These are phyloP conservation scores for Gossypium aridum DNA, from an alignment of 441 rosid species.

Conservation along the genomic window DNA sequence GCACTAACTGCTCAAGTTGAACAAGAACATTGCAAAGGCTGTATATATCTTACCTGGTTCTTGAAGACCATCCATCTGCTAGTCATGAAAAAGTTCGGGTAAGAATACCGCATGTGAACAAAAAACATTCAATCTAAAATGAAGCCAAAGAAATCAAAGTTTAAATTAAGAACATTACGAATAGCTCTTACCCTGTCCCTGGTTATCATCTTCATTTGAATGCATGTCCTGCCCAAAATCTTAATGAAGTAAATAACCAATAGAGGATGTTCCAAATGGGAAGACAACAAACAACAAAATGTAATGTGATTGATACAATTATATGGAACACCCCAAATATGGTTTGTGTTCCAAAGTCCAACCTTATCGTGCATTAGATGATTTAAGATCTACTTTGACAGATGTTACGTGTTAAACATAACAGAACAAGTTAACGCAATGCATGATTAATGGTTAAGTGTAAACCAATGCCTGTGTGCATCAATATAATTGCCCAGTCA, in stretches of 20 bases:
- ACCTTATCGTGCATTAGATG: background rate
- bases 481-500: background rate
- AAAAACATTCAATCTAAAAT: background rate
- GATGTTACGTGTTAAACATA: background rate
- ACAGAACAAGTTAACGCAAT: background rate
- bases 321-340: background rate
- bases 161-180: conserved; percentile 10
- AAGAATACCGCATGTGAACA: conserved; percentile 10
- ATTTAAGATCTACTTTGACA: background rate
- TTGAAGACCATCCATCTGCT: conserved; percentile 58
- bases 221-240: conserved; percentile 35
- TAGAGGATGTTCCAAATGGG: background rate
- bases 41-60: conserved; percentile 48
- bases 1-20: background rate
- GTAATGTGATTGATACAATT: background rate
- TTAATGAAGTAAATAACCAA: background rate
- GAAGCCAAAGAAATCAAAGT: background rate
- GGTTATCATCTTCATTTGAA: conserved; percentile 29
- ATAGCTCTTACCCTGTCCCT: conserved; percentile 39
- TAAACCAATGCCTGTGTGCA: background rate
- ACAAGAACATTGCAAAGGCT: conserved; percentile 3
- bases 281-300: background rate
- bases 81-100: conserved; percentile 7
- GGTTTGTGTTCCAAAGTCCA: background rate
- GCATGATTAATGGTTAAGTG: background rate